A percentile compares a stretch with the other conserved stretches of the same genome.
Evolutionary conservation across 371 early-diverging fungal genomes (phyloP).

Genomic region (Blakeslea trispora): DNA sequence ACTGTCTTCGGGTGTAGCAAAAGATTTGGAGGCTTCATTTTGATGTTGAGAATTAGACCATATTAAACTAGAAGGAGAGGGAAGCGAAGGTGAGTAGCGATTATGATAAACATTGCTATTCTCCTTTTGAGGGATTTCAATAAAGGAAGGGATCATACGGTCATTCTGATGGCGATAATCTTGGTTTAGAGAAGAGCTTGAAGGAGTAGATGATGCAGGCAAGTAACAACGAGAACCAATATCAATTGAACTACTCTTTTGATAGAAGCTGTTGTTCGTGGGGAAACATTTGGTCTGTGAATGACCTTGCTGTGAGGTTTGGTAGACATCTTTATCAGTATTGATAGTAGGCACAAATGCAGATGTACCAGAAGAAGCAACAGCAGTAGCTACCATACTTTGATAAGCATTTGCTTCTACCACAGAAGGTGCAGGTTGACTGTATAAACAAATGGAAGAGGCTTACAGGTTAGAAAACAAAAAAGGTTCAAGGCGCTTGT

Average conservation of each 20-base stretch:
- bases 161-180: neutral
- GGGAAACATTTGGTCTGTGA: neutral
- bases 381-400: neutral
- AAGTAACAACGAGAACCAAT: neutral
- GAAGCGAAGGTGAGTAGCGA: conserved; percentile 9
- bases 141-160: neutral
- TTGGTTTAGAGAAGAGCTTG: too few species aligned
- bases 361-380: neutral
- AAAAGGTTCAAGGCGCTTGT: too few species aligned
- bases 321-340: too few species aligned
- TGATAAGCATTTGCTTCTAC: neutral
- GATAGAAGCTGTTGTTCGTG: too few species aligned
- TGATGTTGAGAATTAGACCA: neutral
- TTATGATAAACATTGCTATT: neutral
- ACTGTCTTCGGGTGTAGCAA: neutral
- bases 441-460: neutral
- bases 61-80: conserved; percentile 12
- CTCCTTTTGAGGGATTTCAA: neutral
- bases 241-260: neutral
- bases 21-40: neutral
- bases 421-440: neutral
- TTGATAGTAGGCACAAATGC: neutral
- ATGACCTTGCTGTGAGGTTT: neutral
- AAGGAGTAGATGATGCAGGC: neutral
- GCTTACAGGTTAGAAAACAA: too few species aligned